Evolutionary conservation across 2,329 filamentous ascomycete genomes (phyloP).

Genomic region (Boeremia lycopersici): DNA sequence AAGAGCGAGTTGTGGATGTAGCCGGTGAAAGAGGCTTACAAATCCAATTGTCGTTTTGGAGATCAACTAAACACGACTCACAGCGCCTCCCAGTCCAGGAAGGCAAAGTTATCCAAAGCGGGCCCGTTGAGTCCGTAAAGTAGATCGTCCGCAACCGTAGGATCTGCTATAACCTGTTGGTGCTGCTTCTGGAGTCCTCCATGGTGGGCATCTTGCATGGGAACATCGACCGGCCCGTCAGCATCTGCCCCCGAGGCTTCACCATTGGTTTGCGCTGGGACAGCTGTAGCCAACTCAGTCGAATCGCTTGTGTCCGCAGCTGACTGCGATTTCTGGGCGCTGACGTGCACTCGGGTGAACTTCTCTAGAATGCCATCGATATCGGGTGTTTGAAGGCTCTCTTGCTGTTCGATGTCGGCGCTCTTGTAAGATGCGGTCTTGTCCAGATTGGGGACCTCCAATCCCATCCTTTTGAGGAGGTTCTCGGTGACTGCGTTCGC

Average conservation of each 20-base stretch:
- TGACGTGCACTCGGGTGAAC: constrained; percentile 45
- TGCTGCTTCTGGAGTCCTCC: background rate
- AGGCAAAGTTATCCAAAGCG: constrained; percentile 28
- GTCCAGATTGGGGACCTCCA: constrained; percentile 10
- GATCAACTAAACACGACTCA: background rate
- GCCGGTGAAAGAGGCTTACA: no score
- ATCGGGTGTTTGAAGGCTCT: constrained; percentile 41
- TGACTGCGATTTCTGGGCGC: background rate
- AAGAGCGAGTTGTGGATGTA: no score
- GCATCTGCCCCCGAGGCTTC: background rate
- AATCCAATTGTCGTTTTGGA: background rate
- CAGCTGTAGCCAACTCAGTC: background rate
- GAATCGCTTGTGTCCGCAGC: background rate
- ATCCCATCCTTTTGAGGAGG: constrained; percentile 52
- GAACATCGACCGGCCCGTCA: background rate
- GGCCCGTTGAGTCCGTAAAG: constrained; percentile 35
- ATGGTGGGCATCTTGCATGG: background rate
- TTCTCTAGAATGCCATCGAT: constrained; percentile 52
- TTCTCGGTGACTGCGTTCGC: constrained; percentile 54
- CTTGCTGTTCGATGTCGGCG: constrained; percentile 12
- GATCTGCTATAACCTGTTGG: constrained; percentile 9
- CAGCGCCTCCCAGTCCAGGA: constrained; percentile 20
- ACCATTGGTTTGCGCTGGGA: background rate
- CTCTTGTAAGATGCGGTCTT: constrained; percentile 14
- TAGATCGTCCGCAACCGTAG: constrained; percentile 28